Base-by-base conservation (phyloP, 306 rosid species). In the Vachellia collinsii region DNA sequence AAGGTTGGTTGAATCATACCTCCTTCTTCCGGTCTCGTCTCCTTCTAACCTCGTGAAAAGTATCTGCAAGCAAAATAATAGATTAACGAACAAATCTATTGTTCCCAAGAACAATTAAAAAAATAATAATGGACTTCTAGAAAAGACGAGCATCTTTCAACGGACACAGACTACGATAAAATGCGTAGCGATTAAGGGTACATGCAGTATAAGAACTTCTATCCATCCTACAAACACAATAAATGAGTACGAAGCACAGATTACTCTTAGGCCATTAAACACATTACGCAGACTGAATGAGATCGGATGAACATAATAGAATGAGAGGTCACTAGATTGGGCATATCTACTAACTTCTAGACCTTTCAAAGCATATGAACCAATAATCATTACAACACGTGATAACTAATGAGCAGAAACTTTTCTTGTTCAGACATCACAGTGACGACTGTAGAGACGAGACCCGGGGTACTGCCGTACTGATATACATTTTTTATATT, bases 21-120 rank as follows among this genome's bases (percentile, higher is more conserved):
- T 91, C 97, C 85, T 93, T 93, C 78, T 79, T 93, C 76, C 93
- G 80, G 54, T 91, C 92, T 0, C 92, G 94, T 54, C 87, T 93
- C 76, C 87, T 86, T 79, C 85, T 87, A 7, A 93, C 97, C 85
- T 88, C 94, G 59, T 93, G 98, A 86, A 93, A 93, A 59, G 98
- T 93, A 86, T 93, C 98, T 93, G 93, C 38, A 56, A 88, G 72
- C 73, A 58, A 82, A 72, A 50, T 19, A 51, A 72, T 8, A 50
- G 38, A 51, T 14, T 71, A 29, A 23, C 9, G 17, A 72, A 50
- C 64, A 36, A 50, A 19, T 59, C n/a, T 20, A 37, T 11, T 53
- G 36, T 25, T 36, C 7, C 62, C 47, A 37, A 53, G 10, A 51
- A 72, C 29, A 16, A 23, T 46, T 19, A n/a, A n/a, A n/a, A 2